phyloP scores from a whole-genome alignment of 2,329 filamentous ascomycete genomes.

The Beauveria australis region DNA sequence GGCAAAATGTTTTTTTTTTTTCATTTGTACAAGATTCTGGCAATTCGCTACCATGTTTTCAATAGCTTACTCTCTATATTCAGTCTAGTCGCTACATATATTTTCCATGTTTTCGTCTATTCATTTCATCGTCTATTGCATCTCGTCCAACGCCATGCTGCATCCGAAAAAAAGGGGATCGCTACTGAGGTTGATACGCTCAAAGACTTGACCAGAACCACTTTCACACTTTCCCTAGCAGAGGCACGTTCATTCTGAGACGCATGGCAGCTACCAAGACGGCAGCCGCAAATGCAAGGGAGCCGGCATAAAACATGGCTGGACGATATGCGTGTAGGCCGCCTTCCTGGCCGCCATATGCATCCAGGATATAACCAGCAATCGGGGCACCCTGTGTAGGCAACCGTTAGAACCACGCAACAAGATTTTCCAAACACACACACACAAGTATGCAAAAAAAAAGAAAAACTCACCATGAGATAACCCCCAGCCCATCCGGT shows the following conservation, averaged over 20 bases:
- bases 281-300: constrained; percentile 38
- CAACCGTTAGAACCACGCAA: constrained; percentile 3
- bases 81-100: background rate
- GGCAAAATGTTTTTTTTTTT: background rate
- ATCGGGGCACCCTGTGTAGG: constrained; percentile 43
- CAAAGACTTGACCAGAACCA: background rate
- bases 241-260: constrained; percentile 31
- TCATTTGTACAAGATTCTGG: background rate
- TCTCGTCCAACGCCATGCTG: no score
- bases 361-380: constrained; percentile 50
- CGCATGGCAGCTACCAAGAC: constrained; percentile 34
- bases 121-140: background rate
- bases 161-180: background rate
- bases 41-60: background rate
- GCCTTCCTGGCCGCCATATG: constrained; percentile 40
- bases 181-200: background rate
- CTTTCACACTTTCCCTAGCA: constrained; percentile 20
- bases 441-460: background rate
- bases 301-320: constrained; percentile 55
- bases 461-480: constrained; percentile 38
- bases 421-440: background rate
- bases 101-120: background rate
- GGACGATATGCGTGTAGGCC: constrained; percentile 47
- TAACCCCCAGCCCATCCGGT: constrained; percentile 55
- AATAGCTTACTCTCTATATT: background rate